Evolutionary conservation across 2,329 filamentous ascomycete species (phyloP), one percentile per base, ranked within the genome.

Genomic region (Seiridium cupressi): DNA sequence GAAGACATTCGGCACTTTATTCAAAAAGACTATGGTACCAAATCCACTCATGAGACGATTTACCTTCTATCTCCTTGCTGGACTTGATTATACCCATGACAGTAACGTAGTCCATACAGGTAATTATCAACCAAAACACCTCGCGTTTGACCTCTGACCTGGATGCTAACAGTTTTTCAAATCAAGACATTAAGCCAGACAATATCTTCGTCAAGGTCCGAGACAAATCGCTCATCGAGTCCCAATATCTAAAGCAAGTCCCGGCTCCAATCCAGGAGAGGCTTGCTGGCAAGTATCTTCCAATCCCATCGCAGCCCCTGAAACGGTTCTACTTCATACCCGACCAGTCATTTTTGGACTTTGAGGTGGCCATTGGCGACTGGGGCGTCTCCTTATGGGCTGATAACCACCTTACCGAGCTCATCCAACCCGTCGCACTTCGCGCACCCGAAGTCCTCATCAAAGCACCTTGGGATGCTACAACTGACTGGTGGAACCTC

Each of bases 391-490:
- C 68, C 5, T 61, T 60, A 10, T 70, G 65, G 63, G 49, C 60
- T 6, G 49, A 51, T 42, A 61, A 65, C 3, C 60, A 69, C 44
- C 60, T 66, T 4, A 51, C 44, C 1, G 61, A 64, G 51, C 44
- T 54, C 13, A 65, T 68, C 44, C 66, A 69, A 51, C 68, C 68
- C n/a, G 55, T 65, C n/a, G n/a, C 51, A n/a, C 63, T 70, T 5
- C 64, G 66, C n/a, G 55, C 66, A 5, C 68, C 68, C 13, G 68
- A 69, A 54, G 66, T 69, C 3, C 53, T 70, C 6, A 63, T 69
- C 35, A 38, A 31, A 26, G 67, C 67, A 5, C 57, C 62, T 9
- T 70, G 67, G 67, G 64, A 66, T 42, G 38, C 10, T 13, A 60
- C 47, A 0, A 62, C 58, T 1, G 68, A 69, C 53, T 58, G 47